Conservation (phyloP, 129 eudicot species). For the Saussurea involucrata region DNA sequence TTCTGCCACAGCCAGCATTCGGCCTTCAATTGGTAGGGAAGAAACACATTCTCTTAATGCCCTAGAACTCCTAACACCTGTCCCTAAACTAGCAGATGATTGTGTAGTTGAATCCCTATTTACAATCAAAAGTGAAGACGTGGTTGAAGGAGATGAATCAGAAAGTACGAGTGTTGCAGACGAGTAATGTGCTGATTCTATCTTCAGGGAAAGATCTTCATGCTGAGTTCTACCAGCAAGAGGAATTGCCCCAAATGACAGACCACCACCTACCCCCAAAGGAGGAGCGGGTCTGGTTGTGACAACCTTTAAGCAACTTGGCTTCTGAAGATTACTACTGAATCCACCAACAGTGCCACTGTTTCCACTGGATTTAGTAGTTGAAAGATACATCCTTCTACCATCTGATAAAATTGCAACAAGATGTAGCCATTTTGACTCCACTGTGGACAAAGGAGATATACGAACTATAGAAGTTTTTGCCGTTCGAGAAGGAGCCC, state of each 20-base stretch:
- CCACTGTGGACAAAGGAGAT: constrained; percentile 85
- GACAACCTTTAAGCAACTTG: constrained; percentile 86
- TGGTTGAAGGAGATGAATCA: constrained; percentile 83
- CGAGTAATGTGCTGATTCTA: constrained; percentile 86
- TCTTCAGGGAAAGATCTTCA: constrained; percentile 80
- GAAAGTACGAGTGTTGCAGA: constrained; percentile 91
- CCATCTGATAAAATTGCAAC: constrained; percentile 97
- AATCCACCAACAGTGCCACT: constrained; percentile 60
- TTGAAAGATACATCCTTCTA: constrained; percentile 92
- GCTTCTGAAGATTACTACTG: constrained; percentile 48
- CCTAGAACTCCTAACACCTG: constrained; percentile 66
- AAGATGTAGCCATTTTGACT: constrained; percentile 92
- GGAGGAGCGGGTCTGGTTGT: constrained; percentile 94
- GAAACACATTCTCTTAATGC: constrained; percentile 89
- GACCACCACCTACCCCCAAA: constrained; percentile 79
- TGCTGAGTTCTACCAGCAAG: constrained; percentile 69
- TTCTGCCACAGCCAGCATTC: constrained; percentile 94
- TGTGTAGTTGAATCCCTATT: constrained; percentile 68
- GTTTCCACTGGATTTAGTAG: constrained; percentile 66
- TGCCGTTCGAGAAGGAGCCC: constrained; percentile 54
- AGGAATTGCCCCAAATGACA: constrained; percentile 71
- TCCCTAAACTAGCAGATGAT: constrained; percentile 63
- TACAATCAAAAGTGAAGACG: constrained; percentile 80
- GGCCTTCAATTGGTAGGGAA: constrained; percentile 86
- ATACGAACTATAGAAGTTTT: constrained; percentile 84